Evolutionary conservation across 2,329 filamentous ascomycete genomes (phyloP), one percentile per base, ranked within the genome.

Genomic region (Exophiala sp.): DNA sequence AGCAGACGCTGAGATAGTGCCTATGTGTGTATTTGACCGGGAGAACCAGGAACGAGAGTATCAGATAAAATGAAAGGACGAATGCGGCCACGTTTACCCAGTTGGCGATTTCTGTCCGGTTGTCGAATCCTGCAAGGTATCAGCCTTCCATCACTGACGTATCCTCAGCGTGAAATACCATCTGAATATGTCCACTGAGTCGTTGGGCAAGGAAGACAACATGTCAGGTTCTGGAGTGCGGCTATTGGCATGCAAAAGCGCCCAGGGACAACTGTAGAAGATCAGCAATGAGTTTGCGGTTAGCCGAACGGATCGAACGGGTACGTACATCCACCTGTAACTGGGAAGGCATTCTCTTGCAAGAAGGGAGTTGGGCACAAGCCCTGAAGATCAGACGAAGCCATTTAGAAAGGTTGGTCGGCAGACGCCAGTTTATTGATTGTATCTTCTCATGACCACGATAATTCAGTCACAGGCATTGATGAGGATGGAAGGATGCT

Each of bases 1-100:
- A 77, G 68, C 90, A 94, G 60, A 96, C 87, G 67, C 89, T 96
- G 35, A 99, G 77, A 66, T 97, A 97, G 70, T 99, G 94, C 49
- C 91, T 85, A 66, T 90, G 84, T 5, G 94, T 96, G 75, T 89
- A 92, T 64, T 95, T 90, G 20, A 89, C 83, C 0, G 94, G 91
- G 18, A 99, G 77, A 11, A 87, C 78, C 3, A 83, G 75, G 78
- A 91, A 97, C 5, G 90, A 95, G 5, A 89, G 47, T 12, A 97
- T 75, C 52, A 97, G 76, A 66, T 94, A 92, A 12, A 84, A 66
- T 57, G 88, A 87, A 63, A 87, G 84, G 44, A 86, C 72, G 39
- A 91, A 79, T 50, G 89, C 84, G 8, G 79, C 82, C 12, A 95
- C 84, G 59, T 89, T 90, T 52, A 96, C 76, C 84, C 89, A 95